phyloP scores from a whole-genome alignment of 495 filamentous ascomycete species.

The Neurospora sp. region DNA sequence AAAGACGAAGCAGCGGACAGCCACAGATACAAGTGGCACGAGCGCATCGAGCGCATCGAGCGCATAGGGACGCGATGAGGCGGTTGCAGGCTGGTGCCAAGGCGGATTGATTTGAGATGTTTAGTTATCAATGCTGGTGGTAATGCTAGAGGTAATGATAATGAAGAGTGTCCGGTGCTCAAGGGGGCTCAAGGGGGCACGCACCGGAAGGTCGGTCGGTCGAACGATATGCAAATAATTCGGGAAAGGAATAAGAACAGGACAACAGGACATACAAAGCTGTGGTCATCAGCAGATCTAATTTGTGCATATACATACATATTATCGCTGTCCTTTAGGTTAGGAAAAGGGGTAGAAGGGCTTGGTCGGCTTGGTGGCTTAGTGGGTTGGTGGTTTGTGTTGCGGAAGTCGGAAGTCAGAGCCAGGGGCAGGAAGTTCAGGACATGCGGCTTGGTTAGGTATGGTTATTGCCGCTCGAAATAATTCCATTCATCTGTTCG shows the following conservation, averaged over 20 bases:
- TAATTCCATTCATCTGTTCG: neutral
- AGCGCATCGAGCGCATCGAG: neutral
- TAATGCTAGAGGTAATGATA: neutral
- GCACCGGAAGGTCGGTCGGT: neutral
- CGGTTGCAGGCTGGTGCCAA: slow-evolving; percentile 61
- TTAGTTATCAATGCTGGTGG: slow-evolving; percentile 1
- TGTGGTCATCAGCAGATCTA: neutral
- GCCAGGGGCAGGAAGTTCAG: neutral
- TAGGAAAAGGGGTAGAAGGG: neutral
- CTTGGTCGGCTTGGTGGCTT: neutral
- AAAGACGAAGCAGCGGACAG: neutral
- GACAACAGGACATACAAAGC: neutral
- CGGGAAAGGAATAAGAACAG: neutral
- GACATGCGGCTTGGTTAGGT: neutral
- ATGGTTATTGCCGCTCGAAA: neutral
- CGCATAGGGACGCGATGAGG: slow-evolving; percentile 73
- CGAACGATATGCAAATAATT: neutral
- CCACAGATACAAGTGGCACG: neutral
- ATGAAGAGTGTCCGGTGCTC: neutral
- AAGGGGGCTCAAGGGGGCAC: neutral
- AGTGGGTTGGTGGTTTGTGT: neutral
- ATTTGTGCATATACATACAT: neutral
- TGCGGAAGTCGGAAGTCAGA: neutral
- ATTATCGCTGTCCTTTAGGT: neutral
- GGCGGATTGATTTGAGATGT: slow-evolving; percentile 33